Base-by-base conservation (phyloP, 768 basidiomycete genomes). In the Termitomyces sp. region DNA sequence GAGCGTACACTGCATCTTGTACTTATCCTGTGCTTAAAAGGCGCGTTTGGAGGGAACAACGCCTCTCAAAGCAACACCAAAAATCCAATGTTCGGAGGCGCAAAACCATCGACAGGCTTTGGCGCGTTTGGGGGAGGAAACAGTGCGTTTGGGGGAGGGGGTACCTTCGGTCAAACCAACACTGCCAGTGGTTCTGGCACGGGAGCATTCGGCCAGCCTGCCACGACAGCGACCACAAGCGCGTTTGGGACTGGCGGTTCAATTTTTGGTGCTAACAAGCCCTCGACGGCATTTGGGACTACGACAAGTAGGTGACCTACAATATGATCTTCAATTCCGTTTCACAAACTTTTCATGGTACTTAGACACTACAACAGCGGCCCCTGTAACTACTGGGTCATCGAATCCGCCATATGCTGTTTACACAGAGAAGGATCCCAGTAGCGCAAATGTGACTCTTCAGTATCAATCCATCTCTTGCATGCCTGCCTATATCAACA, bases 401-500 rank as follows among this genome's bases (percentile, higher is more conserved):
- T 73, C 82, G 15, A 83, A 84, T 58, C 86, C 91, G 3, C 68
- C 81, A 3, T 94, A 86, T 64, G 66, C 68, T 41, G 70, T 75
- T 5, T 83, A 76, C 57, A 66, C 50, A 33, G 92, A 94, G 64
- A 91, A 91, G 61, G 92, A 94, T 38, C 62, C 72, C 27, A 65
- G 71, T 9, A 78, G 71, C 54, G 60, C 73, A 16, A 73, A 49
- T 47, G 54, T 70, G 12, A 81, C 74, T 5, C 74, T 88, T 39
- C 86, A 89, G 57, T 96, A 88, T 68, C 92, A 95, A 69, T 81
- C 85, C 35, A 92, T 93, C 51, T 81, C 86, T 16, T 86, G 86
- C 58, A 91, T 88, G 79, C 88, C 88, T 15, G 78, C 79, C 16
- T 96, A 94, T 65, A 71, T 79, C 55, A 86, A 88, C 39, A 85